Evolutionary conservation across 2,329 filamentous ascomycete genomes (phyloP), one percentile per base, ranked within the genome.

Genomic region (Penicillium crustosum): DNA sequence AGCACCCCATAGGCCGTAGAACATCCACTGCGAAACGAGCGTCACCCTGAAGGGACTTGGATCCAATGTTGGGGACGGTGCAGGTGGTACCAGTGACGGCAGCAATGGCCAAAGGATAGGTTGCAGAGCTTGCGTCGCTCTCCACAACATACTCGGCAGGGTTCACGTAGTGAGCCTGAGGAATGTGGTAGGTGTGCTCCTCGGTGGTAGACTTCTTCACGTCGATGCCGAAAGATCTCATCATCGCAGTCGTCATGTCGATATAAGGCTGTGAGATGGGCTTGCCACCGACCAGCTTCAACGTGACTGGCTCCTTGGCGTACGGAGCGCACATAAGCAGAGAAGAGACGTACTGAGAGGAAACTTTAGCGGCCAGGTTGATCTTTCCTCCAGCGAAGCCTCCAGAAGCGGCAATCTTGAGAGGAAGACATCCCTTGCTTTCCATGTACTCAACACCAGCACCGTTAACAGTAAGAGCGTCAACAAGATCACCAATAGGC

Each of bases 241-340:
- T 99, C 93, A 99, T 99, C 17, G 92, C 85, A 53, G 95, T 92
- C 2, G 94, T 99, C 93, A 99, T 97, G 73, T 99, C 92, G 69
- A 99, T 97, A 74, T 99, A 99, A 2, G 88, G 87, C 73, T 97
- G 93, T 1, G 93, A 97, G 64, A 99, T 96, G 43, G 94, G 93
- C 75, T 96, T 97, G 55, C 93, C 94, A n/a, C 94, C 94, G 13
- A 97, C 89, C 39, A 99, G 83, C 41, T 88, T 89, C 64, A 99
- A 79, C 0, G 91, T 97, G 38, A 99, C 93, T 0, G 93, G 90
- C 61, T 92, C 87, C 77, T 96, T 97, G 45, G 94, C 94, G 70
- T 97, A 99, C 0, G 94, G 94, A 0, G 94, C 94, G 58, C 92
- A 95, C 91, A 99, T 95, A 51, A 99, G 81, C 62, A 99, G 87